Base-by-base conservation (phyloP, 1,284 basidiomycete species). In the Trametes polyzona region DNA sequence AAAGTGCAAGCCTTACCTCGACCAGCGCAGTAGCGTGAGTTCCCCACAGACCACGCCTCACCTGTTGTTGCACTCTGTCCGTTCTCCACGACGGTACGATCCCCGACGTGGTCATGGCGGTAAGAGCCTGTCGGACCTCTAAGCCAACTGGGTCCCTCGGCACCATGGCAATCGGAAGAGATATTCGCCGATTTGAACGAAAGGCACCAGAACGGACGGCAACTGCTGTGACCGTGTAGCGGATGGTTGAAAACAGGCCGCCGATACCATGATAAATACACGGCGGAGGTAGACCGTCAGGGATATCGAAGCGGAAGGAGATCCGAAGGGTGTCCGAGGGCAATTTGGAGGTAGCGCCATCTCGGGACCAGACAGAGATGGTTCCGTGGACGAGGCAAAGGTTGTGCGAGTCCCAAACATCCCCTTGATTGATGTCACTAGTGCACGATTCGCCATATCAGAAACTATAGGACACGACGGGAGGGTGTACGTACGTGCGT, bases 321-420 rank as follows among this genome's bases (percentile, higher is more conserved):
- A 69, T 32, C 9, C 47, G 50, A 21, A 69, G 58, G 41, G 58
- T 29, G 44, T 66, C 57, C 1, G 63, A 53, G 6, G 60, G 64
- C 0, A 67, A 52, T 1, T 61, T 50, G 4, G 68, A 65, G 27
- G 62, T 65, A 12, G 48, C 56, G n/a, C 50, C 19, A 12, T 65
- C 64, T 19, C 59, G 62, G 7, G 47, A 55, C 69, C 69, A 71
- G 36, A 69, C n/a, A n/a, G n/a, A n/a, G n/a, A n/a, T n/a, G n/a
- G n/a, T n/a, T n/a, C n/a, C n/a, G n/a, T n/a, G n/a, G n/a, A n/a
- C n/a, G n/a, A n/a, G n/a, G n/a, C n/a, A n/a, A n/a, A n/a, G n/a
- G n/a, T n/a, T n/a, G n/a, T n/a, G n/a, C n/a, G n/a, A n/a, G n/a
- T n/a, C n/a, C n/a, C n/a, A n/a, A n/a, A n/a, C n/a, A n/a, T n/a